Evolutionary conservation across 768 basidiomycete genomes (phyloP), one percentile per base, ranked within the genome.

Genomic region (Leccinum disarticulatum): DNA sequence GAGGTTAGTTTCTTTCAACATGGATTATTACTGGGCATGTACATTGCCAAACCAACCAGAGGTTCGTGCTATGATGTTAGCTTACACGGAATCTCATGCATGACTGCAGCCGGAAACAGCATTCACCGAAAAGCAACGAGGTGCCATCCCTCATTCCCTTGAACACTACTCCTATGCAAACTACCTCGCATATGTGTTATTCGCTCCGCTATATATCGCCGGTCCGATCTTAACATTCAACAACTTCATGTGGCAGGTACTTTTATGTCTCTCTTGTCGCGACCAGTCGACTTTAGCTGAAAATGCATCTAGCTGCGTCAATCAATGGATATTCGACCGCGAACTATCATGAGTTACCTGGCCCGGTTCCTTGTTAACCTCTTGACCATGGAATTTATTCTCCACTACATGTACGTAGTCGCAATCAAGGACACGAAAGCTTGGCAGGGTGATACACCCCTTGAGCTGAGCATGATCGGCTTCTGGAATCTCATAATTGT

Each of bases 211-310:
- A 11, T 99, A 98, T 70, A 91, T 98, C 54, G 95, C 92, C 2
- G 96, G 97, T 0, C 97, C 97, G 0, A 95, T 98, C 64, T 84
- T 98, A 71, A 90, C 95, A 0, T 98, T 93, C 79, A 96, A 96
- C 68, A 93, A 97, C 71, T 98, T 93, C 70, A 77, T 93, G 67
- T 92, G 89, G 87, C 96, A 98, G 86, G 93, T 93, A 41, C 60
- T 81, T 69, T 50, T 14, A 13, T 38, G 48, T 28, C 15, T 10
- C 35, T 54, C 33, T 13, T 17, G 28, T 53, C 31, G 30, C 30
- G 6, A 8, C 27, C 19, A 19, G 8, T 52, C 17, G 9, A 51
- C n/a, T 48, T 61, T 19, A 63, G 36, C 28, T 47, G 13, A 55
- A 31, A n/a, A 15, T 36, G 22, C 28, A 28, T 33, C 49, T 62